Base-by-base conservation (phyloP, 768 basidiomycete genomes). In the Tulasnella sp. region DNA sequence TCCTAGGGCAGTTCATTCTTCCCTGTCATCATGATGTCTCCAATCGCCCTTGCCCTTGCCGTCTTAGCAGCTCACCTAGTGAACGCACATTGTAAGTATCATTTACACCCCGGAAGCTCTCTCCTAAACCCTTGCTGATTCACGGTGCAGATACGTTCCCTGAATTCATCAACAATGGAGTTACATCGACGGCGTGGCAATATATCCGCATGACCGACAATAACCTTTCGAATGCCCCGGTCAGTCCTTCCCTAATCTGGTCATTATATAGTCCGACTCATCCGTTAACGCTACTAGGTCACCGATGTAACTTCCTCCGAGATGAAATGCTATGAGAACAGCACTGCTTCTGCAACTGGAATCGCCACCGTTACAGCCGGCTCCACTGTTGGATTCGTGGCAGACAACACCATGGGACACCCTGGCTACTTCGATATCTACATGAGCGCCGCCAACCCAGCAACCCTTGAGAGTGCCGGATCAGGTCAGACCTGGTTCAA, bases 401-500 rank as follows among this genome's bases (percentile, higher is more conserved):
- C 3, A 21, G 58, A 60, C 21, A 26, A 54, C 17, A 10, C 52
- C 15, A 32, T 60, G 30, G 55, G 2, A 21, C 58, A 60, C 32
- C 58, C 58, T 56, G 58, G 50, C 8, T 29, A 34, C n/a, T 52
- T 71, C 50, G 71, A 72, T 42, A 69, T 71, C 34, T 72, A 72
- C 66, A 68, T 80, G 53, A 78, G 78, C 26, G 75, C 73, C 64
- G 78, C 78, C 23, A 41, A 32, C 19, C 51, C 23, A 64, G 67
- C 2, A 70, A 76, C 64, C 74, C 74, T 58, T 64, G 63, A 60
- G 42, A 78, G 70, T 52, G 74, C 71, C 43, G 77, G 77, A 43
- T 71, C 72, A 61, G 78, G 78, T 61, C 52, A 65, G 13, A 76
- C 77, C 11, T 78, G 78, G 78, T 78, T 78, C 71, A 76, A 68